A percentile compares a stretch with the other conserved stretches of the same genome.
These are phyloP conservation scores for Phlegmacium glaucopus DNA, from an alignment of 768 basidiomycete species.

Conservation along the genomic window DNA sequence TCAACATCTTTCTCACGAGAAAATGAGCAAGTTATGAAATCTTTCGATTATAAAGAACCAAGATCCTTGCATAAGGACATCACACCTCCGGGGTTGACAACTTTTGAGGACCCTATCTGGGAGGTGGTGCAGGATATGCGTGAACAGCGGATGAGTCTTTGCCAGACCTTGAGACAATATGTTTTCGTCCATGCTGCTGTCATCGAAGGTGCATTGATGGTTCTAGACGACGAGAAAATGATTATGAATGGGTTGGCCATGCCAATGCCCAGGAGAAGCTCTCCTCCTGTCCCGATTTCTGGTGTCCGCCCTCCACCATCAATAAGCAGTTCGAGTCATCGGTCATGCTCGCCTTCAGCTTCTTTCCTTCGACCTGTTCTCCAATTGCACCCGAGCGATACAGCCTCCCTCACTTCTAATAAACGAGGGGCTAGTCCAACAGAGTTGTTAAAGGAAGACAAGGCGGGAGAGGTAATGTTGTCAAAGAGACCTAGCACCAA, in stretches of 20 bases:
- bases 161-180: conserved; percentile 92
- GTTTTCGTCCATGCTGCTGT: conserved; percentile 89
- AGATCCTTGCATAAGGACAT: conserved; percentile 49
- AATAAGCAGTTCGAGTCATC: neutral
- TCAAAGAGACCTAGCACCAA: conserved; percentile 71
- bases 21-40: conserved; percentile 17
- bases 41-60: conserved; percentile 60
- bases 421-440: conserved; percentile 74
- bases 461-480: conserved; percentile 49
- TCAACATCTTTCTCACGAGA: neutral
- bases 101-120: conserved; percentile 73
- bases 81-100: conserved; percentile 58
- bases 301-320: neutral
- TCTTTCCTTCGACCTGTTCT: conserved; percentile 5
- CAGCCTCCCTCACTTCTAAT: conserved; percentile 25
- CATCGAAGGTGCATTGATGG: conserved; percentile 74
- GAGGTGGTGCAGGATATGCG: conserved; percentile 90
- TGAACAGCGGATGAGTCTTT: conserved; percentile 94
- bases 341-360: conserved; percentile 3
- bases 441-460: conserved; percentile 61
- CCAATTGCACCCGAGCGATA: conserved; percentile 8
- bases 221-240: conserved; percentile 69
- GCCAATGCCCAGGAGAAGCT: conserved; percentile 8
- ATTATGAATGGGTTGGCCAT: conserved; percentile 15
- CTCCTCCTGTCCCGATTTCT: neutral